Evolutionary conservation across 495 filamentous ascomycete genomes (phyloP).

Genomic region (Gamarada debralockiae): DNA sequence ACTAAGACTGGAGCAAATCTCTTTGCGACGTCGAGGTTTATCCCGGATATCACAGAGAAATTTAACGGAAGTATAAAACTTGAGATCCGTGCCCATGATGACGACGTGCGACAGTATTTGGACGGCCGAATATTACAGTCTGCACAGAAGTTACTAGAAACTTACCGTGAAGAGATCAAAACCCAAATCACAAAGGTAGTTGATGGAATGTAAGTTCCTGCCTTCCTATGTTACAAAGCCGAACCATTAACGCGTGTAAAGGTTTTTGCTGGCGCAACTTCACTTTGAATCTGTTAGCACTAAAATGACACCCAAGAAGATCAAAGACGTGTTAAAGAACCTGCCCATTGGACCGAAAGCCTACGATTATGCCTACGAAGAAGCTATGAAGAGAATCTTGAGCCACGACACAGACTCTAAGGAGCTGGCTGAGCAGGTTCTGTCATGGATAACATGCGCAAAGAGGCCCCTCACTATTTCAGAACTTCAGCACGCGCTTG

Average conservation of each 20-base stretch:
- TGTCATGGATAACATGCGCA: no score
- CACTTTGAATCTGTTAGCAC: constrained; percentile 1
- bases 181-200: background rate
- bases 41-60: no score
- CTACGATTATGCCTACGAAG: constrained; percentile 1
- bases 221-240: background rate
- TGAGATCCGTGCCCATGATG: constrained; percentile 4
- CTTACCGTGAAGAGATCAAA: background rate
- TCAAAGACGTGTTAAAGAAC: constrained; percentile 3
- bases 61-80: constrained; percentile 24
- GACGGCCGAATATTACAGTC: constrained; percentile 11
- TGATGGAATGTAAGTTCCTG: constrained; percentile 10
- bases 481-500: constrained; percentile 36
- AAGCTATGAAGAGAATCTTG: constrained; percentile 10
- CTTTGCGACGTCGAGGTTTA: constrained; percentile 27
- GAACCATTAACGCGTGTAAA: background rate
- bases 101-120: constrained; percentile 8
- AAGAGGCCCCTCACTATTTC: constrained; percentile 19
- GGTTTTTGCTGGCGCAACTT: constrained; percentile 11
- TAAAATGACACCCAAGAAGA: background rate
- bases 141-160: background rate
- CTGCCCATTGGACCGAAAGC: background rate
- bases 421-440: background rate
- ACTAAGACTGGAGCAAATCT: constrained; percentile 20
- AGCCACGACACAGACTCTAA: constrained; percentile 24